Evolutionary conservation across 805 yeast genomes (phyloP).

Genomic region (Cyberlindnera nakhonratchasimensis): DNA sequence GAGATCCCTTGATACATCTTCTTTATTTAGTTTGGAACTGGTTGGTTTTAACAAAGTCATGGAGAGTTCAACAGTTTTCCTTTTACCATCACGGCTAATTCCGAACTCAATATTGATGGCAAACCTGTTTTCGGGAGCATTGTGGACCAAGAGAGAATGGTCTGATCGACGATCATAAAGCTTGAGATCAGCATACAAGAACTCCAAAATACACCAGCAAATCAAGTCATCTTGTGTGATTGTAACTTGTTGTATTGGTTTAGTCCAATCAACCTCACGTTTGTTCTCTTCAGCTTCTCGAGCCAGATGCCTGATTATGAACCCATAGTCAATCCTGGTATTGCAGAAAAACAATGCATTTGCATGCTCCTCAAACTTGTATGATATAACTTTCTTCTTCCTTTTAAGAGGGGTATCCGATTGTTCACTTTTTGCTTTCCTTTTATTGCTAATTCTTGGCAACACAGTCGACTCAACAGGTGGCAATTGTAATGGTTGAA

Average conservation of each 20-base stretch:
- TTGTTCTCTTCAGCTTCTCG: conserved; percentile 7
- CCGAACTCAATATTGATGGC: conserved; percentile 9
- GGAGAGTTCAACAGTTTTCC: conserved; percentile 3
- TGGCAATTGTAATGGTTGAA: too few species aligned
- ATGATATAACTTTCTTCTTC: background rate
- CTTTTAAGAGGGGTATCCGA: background rate
- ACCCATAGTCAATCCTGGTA: conserved; percentile 9
- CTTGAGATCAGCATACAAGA: conserved; percentile 15
- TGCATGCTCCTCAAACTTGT: background rate
- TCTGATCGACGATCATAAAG: conserved; percentile 17
- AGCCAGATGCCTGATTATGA: conserved; percentile 16
- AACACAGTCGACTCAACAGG: too few species aligned
- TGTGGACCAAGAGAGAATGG: conserved; percentile 8
- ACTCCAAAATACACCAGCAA: conserved; percentile 18
- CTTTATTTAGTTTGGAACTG: conserved; percentile 11
- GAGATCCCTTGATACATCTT: conserved; percentile 7
- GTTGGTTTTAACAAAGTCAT: conserved; percentile 18
- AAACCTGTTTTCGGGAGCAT: conserved; percentile 13
- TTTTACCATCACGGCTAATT: background rate
- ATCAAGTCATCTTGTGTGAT: conserved; percentile 14
- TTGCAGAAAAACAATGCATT: conserved; percentile 11
- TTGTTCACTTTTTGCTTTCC: background rate
- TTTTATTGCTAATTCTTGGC: background rate
- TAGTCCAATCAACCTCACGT: conserved; percentile 1
- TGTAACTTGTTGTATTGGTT: conserved; percentile 2